Base-by-base conservation (phyloP, 768 basidiomycete genomes). In the Agaricus blazei region DNA sequence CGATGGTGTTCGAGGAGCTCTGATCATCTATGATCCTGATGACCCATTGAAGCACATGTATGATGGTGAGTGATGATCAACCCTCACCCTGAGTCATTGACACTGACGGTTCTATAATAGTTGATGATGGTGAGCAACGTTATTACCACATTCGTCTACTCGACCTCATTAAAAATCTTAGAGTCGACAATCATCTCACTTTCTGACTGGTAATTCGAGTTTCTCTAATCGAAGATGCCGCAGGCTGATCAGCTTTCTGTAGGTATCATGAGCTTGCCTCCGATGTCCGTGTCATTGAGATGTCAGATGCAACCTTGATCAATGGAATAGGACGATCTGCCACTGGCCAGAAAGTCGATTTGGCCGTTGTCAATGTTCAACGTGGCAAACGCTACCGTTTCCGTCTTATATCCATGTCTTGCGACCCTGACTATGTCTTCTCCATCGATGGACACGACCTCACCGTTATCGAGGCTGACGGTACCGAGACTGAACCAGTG, bases 351-450 rank as follows among this genome's bases (percentile, higher is more conserved):
- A 26, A 56, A 2, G 61, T 67, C 2, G 61, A 69, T 1, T 68
- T 83, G 26, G 60, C 82, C 0, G 72, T 82, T 2, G 65, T 84
- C 56, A 68, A 69, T 36, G 79, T 85, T 23, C 44, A 62, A 3
- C 56, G 50, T 0, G 72, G 73, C 11, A 65, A 63, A 43, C 70
- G 80, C 4, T 84, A 84, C 59, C 76, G 84, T 14, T 78, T 85
- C 67, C 75, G 83, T 3, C 37, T 86, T 1, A 58, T 85, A 29
- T 68, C 72, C 9, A 72, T 76, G 9, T 78, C 82, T 23, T 85
- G 84, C 61, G 72, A 75, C 49, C 71, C 76, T 1, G 66, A 70
- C 56, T 77, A 65, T 53, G 36, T 53, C 0, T 79, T 82, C 59
- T 75, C 77, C 4, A 76, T 78, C 31, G 72, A 75, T 51, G 67